Conservation (phyloP, 495 filamentous ascomycete species). For the Articulospora tetracladia region DNA sequence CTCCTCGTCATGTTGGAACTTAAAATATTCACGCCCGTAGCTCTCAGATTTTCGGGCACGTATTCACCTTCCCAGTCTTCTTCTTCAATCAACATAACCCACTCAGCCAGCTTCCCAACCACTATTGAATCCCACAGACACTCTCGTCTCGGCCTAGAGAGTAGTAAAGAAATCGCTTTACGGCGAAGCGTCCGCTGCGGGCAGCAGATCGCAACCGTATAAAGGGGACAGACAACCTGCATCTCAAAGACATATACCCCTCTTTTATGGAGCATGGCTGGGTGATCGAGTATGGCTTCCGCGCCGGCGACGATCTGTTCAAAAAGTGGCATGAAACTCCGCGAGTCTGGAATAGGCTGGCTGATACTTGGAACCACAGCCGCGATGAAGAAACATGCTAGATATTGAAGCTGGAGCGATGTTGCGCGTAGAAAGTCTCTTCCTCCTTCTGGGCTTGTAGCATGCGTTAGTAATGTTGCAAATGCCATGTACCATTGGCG, state of each 20-base stretch:
- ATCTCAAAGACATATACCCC: too few species aligned
- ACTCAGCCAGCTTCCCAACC: not conserved
- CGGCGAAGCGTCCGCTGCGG: not conserved
- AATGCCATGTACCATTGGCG: too few species aligned
- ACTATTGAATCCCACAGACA: not conserved
- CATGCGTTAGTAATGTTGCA: too few species aligned
- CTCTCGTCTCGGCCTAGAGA: not conserved
- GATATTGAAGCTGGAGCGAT: too few species aligned
- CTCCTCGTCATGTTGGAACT: not conserved
- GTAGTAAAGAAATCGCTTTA: not conserved
- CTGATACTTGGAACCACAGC: too few species aligned
- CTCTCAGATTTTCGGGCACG: not conserved
- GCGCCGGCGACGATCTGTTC: not conserved
- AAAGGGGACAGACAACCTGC: not conserved
- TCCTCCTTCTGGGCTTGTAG: too few species aligned
- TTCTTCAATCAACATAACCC: conserved; percentile 4
- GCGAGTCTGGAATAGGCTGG: not conserved
- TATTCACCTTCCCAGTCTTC: conserved; percentile 1
- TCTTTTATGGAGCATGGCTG: not conserved
- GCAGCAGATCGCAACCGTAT: not conserved
- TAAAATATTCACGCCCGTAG: not conserved
- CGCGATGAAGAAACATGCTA: too few species aligned
- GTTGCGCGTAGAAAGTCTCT: too few species aligned
- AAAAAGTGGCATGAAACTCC: not conserved
- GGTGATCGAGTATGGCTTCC: not conserved